A percentile compares a stretch with the other conserved stretches of the same genome.
Evolutionary conservation across 179 eudicot species (phyloP).

Genomic region (Heliamphora pulchella): DNA sequence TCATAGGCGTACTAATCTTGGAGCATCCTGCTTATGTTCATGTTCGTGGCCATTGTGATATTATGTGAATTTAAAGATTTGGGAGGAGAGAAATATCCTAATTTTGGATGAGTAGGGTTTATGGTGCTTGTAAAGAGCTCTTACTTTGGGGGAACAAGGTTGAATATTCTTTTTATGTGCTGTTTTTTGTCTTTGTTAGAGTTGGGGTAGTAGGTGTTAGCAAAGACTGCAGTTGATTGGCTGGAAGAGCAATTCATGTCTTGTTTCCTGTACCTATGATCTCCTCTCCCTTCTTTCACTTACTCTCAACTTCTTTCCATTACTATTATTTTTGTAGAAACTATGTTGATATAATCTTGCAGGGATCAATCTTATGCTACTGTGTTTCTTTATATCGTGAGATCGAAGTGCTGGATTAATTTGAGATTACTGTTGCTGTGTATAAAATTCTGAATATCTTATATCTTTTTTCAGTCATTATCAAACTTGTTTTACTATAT

Average conservation of each 20-base stretch:
- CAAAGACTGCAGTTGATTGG: too few species aligned
- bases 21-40: slow-evolving; percentile 2
- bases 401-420: too few species aligned
- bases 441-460: not conserved
- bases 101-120: not conserved
- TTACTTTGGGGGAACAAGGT: not conserved
- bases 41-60: not conserved
- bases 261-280: not conserved
- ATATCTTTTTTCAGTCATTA: not conserved
- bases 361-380: too few species aligned
- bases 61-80: not conserved
- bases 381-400: too few species aligned
- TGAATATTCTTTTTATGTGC: not conserved
- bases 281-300: not conserved
- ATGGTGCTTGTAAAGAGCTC: not conserved
- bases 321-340: not conserved
- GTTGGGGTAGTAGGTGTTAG: too few species aligned
- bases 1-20: not conserved
- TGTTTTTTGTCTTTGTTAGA: not conserved
- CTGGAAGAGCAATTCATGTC: too few species aligned
- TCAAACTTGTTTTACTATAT: not conserved
- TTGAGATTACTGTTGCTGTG: not conserved
- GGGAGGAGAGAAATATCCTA: not conserved
- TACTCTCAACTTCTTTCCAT: not conserved
- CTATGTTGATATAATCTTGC: not conserved